These are phyloP conservation scores for Dactylellina sp. DNA, from an alignment of 2,329 filamentous ascomycete genomes.

Conservation along the genomic window DNA sequence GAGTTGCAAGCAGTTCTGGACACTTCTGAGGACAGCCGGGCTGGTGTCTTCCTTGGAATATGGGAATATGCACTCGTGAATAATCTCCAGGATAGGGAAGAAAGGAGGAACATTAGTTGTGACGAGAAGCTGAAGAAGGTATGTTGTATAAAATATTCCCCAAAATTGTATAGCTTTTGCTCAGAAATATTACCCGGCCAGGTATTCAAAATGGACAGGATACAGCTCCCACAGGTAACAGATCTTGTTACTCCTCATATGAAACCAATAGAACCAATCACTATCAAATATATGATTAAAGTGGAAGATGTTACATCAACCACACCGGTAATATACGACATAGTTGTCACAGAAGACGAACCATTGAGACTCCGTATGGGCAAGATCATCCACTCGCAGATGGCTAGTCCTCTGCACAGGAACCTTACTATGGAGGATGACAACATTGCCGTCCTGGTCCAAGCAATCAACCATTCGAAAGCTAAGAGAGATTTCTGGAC, in stretches of 20 bases:
- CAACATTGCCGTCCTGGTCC: slow-evolving; percentile 82
- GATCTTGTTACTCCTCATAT: slow-evolving; percentile 84
- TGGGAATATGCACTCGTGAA: slow-evolving; percentile 94
- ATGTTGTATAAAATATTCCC: slow-evolving; percentile 61
- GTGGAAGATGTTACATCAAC: slow-evolving; percentile 89
- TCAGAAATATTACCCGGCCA: slow-evolving; percentile 63
- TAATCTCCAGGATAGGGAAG: slow-evolving; percentile 91
- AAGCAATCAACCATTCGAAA: slow-evolving; percentile 84
- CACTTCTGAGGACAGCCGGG: slow-evolving; percentile 84
- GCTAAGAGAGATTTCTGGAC: slow-evolving; percentile 90
- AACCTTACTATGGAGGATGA: slow-evolving; percentile 84
- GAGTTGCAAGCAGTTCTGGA: slow-evolving; percentile 86
- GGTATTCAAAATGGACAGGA: slow-evolving; percentile 79
- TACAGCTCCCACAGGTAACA: slow-evolving; percentile 86
- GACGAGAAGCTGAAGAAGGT: slow-evolving; percentile 84
- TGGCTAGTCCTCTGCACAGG: slow-evolving; percentile 78
- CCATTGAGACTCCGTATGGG: slow-evolving; percentile 77
- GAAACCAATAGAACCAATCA: slow-evolving; percentile 80
- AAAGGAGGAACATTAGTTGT: slow-evolving; percentile 91
- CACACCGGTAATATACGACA: slow-evolving; percentile 87
- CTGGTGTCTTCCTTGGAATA: slow-evolving; percentile 87
- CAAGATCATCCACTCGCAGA: slow-evolving; percentile 75
- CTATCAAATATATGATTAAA: slow-evolving; percentile 90
- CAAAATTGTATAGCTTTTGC: slow-evolving; percentile 4
- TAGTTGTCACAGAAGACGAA: slow-evolving; percentile 85